Percentiles rank a stretch among this genome's conserved stretches.
These are phyloP conservation scores for Lentinula sp. DNA, from an alignment of 768 basidiomycete species.

Conservation along the genomic window DNA sequence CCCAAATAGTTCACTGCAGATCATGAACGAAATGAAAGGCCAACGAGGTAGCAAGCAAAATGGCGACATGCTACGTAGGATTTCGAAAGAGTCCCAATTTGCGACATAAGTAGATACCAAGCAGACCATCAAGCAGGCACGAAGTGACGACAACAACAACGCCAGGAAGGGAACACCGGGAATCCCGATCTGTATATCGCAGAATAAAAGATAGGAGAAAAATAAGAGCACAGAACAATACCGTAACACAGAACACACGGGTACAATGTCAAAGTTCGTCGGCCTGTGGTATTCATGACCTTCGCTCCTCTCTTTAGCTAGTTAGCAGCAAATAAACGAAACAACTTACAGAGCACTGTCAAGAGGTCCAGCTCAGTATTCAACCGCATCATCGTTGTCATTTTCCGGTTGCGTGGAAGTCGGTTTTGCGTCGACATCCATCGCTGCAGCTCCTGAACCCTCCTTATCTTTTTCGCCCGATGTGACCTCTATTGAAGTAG, in stretches of 20 bases:
- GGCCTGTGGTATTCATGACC: background rate
- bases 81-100: too few relatives aligned
- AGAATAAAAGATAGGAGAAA: background rate
- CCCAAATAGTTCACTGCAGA: too few relatives aligned
- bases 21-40: too few relatives aligned
- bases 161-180: background rate
- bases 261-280: background rate
- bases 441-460: conserved; percentile 22
- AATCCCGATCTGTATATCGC: background rate
- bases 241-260: background rate
- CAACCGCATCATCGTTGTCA: conserved; percentile 78
- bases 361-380: conserved; percentile 34
- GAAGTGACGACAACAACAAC: background rate
- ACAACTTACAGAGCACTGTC: background rate
- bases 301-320: background rate
- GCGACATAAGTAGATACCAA: too few relatives aligned
- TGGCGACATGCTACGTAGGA: background rate
- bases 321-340: background rate
- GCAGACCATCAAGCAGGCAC: background rate
- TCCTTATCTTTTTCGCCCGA: conserved; percentile 27
- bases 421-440: conserved; percentile 39
- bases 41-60: too few relatives aligned
- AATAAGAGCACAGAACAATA: background rate
- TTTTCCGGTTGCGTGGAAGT: conserved; percentile 32
- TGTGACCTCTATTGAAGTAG: background rate